Evolutionary conservation across 371 early-diverging fungal species (phyloP).

Genomic region (Batkoa obscura): DNA sequence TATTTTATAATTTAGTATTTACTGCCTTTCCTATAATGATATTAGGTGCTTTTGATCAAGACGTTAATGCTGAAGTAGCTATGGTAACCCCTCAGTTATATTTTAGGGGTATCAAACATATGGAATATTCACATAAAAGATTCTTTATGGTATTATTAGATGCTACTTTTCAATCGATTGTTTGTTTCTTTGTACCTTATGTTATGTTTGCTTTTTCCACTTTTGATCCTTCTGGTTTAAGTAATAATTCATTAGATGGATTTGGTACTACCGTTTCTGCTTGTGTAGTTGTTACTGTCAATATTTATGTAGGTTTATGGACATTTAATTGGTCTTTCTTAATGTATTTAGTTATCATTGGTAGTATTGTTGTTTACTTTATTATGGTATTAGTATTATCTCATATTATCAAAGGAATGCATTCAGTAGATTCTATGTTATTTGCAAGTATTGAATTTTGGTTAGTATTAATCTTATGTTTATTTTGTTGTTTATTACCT

Average conservation of each 20-base stretch:
- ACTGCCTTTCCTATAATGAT: constrained; percentile 46
- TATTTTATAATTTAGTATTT: constrained; percentile 59
- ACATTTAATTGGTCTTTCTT: constrained; percentile 60
- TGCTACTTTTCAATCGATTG: constrained; percentile 45
- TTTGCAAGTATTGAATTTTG: constrained; percentile 52
- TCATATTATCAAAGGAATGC: constrained; percentile 16
- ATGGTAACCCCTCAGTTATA: constrained; percentile 42
- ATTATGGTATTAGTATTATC: constrained; percentile 35
- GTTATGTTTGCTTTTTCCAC: neutral
- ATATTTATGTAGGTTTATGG: constrained; percentile 45
- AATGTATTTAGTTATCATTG: constrained; percentile 16
- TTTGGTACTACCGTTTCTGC: constrained; percentile 24
- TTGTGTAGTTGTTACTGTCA: constrained; percentile 37
- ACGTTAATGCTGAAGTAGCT: constrained; percentile 28
- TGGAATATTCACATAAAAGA: constrained; percentile 27
- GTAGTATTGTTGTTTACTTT: constrained; percentile 24
- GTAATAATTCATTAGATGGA: neutral
- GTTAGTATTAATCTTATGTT: constrained; percentile 30
- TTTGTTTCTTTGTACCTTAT: constrained; percentile 28
- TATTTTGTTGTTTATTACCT: constrained; percentile 38
- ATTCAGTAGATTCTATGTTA: constrained; percentile 34
- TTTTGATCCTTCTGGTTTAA: constrained; percentile 6
- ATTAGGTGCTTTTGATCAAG: constrained; percentile 36
- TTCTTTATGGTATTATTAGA: constrained; percentile 44
- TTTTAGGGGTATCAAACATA: constrained; percentile 32